Conservation (phyloP, 306 rosid genomes). For the Leucaena leucocephala region DNA sequence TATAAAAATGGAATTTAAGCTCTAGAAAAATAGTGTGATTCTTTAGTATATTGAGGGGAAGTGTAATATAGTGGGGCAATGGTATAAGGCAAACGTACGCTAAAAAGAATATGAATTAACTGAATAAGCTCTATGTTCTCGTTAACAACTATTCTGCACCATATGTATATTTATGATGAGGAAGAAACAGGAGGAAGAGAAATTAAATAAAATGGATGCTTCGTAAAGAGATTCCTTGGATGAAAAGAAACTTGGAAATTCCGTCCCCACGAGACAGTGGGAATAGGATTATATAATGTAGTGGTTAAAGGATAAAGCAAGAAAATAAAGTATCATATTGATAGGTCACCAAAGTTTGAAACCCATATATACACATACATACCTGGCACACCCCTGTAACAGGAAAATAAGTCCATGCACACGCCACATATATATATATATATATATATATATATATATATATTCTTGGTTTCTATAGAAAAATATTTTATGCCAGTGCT, state of each 20-base stretch:
- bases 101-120: constrained; percentile 34
- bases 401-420: constrained; percentile 31
- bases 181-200: not conserved
- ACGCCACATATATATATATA: not conserved
- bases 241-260: constrained; percentile 32
- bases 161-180: not conserved
- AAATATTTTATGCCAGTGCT: no score
- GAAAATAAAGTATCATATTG: not conserved
- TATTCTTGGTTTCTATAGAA: constrained; percentile 2
- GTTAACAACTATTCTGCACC: not conserved
- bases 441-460: not conserved
- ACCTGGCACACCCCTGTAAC: no score
- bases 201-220: constrained; percentile 5
- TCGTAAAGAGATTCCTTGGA: constrained; percentile 43
- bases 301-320: constrained; percentile 25
- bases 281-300: constrained; percentile 8
- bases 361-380: not conserved
- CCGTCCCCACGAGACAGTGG: constrained; percentile 34
- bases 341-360: constrained; percentile 31
- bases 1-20: no score
- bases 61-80: not conserved
- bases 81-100: not conserved
- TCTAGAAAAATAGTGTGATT: not conserved
- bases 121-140: not conserved
- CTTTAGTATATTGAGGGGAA: not conserved